Percentiles rank a stretch among this genome's conserved stretches.
Conservation (phyloP, 208 protist genomes). For the Porcisia hertigi region DNA sequence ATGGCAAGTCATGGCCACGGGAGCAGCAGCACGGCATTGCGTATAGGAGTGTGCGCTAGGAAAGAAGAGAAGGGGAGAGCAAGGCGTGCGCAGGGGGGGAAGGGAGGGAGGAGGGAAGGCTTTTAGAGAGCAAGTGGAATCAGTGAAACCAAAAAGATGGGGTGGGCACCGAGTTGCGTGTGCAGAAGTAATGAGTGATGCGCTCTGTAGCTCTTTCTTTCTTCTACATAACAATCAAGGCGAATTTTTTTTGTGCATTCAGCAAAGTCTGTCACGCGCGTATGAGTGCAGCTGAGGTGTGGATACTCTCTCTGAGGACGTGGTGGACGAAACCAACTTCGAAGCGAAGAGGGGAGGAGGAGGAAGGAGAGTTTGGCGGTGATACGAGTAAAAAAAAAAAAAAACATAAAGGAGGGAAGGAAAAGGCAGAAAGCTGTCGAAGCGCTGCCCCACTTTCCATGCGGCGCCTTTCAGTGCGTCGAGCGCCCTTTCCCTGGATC, state of each 20-base stretch:
- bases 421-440: not conserved
- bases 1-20: constrained; percentile 38
- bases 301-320: no score
- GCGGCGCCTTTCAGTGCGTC: not conserved
- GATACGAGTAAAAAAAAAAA: not conserved
- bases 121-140: no score
- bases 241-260: no score
- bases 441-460: not conserved
- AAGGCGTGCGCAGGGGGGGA: not conserved
- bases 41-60: not conserved
- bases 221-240: no score
- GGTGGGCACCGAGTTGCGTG: not conserved
- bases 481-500: not conserved
- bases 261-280: no score
- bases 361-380: not conserved
- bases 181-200: no score
- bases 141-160: not conserved
- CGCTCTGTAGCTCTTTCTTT: no score
- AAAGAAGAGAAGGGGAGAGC: not conserved
- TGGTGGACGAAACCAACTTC: not conserved
- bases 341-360: no score
- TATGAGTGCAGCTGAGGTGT: no score
- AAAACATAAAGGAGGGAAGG: not conserved
- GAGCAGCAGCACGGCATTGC: constrained; percentile 4
- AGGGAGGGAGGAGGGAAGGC: not conserved